phyloP scores from a whole-genome alignment of 345 rosid genomes.

The Lagerstroemia speciosa region DNA sequence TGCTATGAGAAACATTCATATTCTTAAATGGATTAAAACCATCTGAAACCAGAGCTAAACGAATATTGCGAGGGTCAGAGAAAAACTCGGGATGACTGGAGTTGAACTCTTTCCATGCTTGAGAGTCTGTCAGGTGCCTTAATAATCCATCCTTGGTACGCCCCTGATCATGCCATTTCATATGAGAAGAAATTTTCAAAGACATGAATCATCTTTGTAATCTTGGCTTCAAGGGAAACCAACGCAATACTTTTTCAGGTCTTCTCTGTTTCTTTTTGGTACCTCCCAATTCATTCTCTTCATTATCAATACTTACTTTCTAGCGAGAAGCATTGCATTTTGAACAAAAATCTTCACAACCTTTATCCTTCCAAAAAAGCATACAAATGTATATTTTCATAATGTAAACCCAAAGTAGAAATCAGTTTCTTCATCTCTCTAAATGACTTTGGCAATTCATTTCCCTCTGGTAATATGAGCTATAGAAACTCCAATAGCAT shows the following conservation, averaged over 20 bases:
- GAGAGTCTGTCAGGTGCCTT: neutral
- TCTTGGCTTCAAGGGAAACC: neutral
- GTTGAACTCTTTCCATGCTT: neutral
- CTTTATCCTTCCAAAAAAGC: neutral
- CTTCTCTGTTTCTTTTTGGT: neutral
- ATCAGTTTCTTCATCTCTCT: neutral
- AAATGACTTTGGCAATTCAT: neutral
- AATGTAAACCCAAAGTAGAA: neutral
- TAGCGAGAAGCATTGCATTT: neutral
- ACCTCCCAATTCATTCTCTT: no score
- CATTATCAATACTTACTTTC: no score
- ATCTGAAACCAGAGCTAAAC: neutral
- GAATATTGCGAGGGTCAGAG: neutral
- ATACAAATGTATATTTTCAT: neutral
- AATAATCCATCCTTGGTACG: constrained; percentile 1
- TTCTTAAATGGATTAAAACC: neutral
- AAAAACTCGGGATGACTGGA: neutral
- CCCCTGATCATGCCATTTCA: constrained; percentile 9
- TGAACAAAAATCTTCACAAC: neutral
- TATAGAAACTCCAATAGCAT: neutral
- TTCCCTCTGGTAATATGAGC: neutral
- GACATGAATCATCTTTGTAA: neutral
- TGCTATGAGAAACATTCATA: neutral
- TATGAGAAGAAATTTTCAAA: neutral
- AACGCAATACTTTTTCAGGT: neutral